Conservation (phyloP, 768 basidiomycete species). For the Mycena sanguinolenta region DNA sequence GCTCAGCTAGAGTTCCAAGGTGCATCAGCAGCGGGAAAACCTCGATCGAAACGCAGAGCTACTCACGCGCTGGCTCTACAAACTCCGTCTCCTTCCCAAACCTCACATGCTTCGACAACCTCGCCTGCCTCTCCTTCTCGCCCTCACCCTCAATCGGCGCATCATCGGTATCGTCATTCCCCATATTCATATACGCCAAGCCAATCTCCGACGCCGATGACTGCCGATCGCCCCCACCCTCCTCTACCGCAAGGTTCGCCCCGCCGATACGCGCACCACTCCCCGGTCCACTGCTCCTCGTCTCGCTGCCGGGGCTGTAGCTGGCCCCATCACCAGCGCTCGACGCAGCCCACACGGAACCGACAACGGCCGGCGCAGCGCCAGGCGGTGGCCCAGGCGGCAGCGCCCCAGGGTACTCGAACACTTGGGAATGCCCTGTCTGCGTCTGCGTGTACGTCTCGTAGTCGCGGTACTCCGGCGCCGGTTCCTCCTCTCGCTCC, state of each 20-base stretch:
- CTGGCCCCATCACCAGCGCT: constrained; percentile 24
- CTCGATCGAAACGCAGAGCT: neutral
- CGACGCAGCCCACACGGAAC: constrained; percentile 49
- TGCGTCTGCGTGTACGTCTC: constrained; percentile 3
- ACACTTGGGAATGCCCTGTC: constrained; percentile 30
- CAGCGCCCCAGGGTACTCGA: constrained; percentile 38
- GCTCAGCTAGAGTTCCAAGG: constrained; percentile 2
- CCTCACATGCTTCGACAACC: constrained; percentile 54
- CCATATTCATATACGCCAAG: constrained; percentile 45
- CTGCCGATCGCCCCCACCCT: constrained; percentile 30
- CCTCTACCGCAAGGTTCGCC: constrained; percentile 19
- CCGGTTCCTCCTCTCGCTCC: constrained; percentile 47
- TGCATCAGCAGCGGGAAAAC: neutral
- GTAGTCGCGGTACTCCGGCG: constrained; percentile 54
- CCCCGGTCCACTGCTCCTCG: constrained; percentile 37
- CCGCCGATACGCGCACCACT: neutral
- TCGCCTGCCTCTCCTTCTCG: constrained; percentile 27
- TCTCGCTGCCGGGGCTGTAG: constrained; percentile 19
- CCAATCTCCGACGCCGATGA: constrained; percentile 38
- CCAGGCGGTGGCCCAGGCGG: constrained; percentile 59
- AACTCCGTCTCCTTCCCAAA: constrained; percentile 59
- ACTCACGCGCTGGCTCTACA: constrained; percentile 42
- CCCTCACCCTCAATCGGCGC: constrained; percentile 25
- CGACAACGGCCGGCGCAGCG: constrained; percentile 50
- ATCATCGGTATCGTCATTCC: constrained; percentile 16